A percentile compares a stretch with the other conserved stretches of the same genome.
phyloP scores from a whole-genome alignment of 108 stramenopile genomes.

The Skeletonema costatum region DNA sequence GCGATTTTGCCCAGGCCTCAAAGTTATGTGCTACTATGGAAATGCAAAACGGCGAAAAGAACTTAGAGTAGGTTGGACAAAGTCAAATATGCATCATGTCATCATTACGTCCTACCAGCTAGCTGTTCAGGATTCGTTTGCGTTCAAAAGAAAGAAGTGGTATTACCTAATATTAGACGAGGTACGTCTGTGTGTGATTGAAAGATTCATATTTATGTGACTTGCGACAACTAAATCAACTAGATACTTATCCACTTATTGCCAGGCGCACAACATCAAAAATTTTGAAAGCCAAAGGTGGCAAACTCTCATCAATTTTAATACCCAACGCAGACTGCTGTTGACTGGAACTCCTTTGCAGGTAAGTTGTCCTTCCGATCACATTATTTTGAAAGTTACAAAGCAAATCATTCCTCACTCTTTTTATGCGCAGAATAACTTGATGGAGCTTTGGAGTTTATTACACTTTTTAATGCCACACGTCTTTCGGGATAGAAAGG shows the following conservation, averaged over 20 bases:
- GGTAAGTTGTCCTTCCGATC: constrained; percentile 21
- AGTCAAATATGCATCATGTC: constrained; percentile 92
- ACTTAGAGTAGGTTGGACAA: constrained; percentile 94
- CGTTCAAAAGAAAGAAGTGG: constrained; percentile 95
- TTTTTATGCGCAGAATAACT: constrained; percentile 82
- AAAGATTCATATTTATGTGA: background rate
- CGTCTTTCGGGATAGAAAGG: constrained; percentile 87
- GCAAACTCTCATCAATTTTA: constrained; percentile 98
- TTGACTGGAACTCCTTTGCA: constrained; percentile 94
- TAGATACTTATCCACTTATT: background rate
- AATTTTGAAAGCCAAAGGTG: constrained; percentile 98
- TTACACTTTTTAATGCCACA: constrained; percentile 91
- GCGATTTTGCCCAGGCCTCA: constrained; percentile 91
- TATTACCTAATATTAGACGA: constrained; percentile 98
- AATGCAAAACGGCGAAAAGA: constrained; percentile 91
- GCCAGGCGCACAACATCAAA: constrained; percentile 96
- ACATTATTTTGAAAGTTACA: background rate
- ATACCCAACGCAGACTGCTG: constrained; percentile 93
- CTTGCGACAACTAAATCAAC: background rate
- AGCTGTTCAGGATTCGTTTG: constrained; percentile 95
- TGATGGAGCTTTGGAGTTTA: constrained; percentile 92
- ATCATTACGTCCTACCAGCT: constrained; percentile 98
- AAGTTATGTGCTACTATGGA: constrained; percentile 97
- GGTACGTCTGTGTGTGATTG: background rate
- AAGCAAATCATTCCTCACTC: constrained; percentile 48